Evolutionary conservation across 495 filamentous ascomycete genomes (phyloP), one percentile per base, ranked within the genome.

Genomic region (Penicillium steckii): DNA sequence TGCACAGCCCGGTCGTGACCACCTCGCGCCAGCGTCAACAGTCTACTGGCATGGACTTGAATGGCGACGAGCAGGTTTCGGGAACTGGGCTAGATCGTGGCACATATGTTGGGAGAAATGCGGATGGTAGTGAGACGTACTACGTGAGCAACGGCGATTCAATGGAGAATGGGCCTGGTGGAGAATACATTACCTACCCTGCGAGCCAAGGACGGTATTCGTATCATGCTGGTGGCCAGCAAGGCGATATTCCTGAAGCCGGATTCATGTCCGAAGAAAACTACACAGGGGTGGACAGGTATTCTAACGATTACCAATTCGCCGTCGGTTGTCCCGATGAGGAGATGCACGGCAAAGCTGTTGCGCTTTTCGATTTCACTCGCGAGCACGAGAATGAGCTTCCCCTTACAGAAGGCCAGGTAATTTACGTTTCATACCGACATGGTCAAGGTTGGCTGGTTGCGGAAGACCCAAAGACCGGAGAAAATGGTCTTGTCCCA

Each of bases 401-500:
- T 12, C 91, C 90, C 13, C 74, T 98, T 17, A 85, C 87, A 0
- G 94, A 98, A 69, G 95, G 95, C 26, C 94, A 98, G 63, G 87
- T 97, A 47, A 95, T 98, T 38, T 91, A 91, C 80, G 92, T 98
- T 33, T 93, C 89, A 8, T 98, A 96, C 65, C 79, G 94, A 25
- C 91, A 97, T 67, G 92, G 92, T 17, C 90, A 96, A 70, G 94
- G 94, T 35, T 98, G 94, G 94, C 77, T 98, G 32, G 94, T 98
- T 21, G 94, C 95, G 3, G 87, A 95, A 70, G 95, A 98, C 60
- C 94, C 94, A n/a, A 89, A 85, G 65, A 96, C 91, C 3, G 90
- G 86, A 3, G 86, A 89, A 66, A 83, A 88, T 53, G 94, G 94
- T 2, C 78, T 98, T 35, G 94, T 98, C 1, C 94, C 94, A 7